These are phyloP conservation scores for Amylostereum chailletii DNA, from an alignment of 1,284 basidiomycete genomes.

Conservation along the genomic window DNA sequence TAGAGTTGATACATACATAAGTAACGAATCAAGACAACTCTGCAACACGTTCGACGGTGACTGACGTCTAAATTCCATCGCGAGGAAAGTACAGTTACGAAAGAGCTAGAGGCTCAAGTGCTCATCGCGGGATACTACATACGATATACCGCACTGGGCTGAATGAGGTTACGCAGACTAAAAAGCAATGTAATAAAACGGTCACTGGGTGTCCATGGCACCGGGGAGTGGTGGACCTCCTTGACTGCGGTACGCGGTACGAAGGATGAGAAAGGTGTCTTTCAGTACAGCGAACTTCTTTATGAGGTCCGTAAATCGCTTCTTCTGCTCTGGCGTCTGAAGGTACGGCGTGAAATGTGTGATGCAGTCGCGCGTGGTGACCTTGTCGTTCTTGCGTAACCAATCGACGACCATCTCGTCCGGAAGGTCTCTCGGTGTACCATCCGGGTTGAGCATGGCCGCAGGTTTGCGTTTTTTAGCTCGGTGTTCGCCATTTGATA, in stretches of 20 bases:
- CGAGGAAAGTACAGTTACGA: too few species aligned
- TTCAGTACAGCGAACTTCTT: constrained; percentile 68
- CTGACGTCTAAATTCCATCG: too few species aligned
- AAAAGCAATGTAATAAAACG: too few species aligned
- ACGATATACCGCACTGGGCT: too few species aligned
- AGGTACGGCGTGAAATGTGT: constrained; percentile 69
- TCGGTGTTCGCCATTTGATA: too few species aligned
- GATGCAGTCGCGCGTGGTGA: constrained; percentile 69
- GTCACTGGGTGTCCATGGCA: constrained; percentile 8
- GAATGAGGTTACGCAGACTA: too few species aligned
- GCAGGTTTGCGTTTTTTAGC: constrained; percentile 7
- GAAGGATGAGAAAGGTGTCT: constrained; percentile 53
- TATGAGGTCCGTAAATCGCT: constrained; percentile 64
- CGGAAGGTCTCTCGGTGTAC: constrained; percentile 44
- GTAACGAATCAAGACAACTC: too few species aligned
- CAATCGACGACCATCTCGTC: constrained; percentile 62
- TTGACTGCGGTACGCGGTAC: constrained; percentile 31
- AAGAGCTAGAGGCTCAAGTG: too few species aligned
- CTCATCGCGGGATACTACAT: too few species aligned
- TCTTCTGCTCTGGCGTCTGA: constrained; percentile 59
- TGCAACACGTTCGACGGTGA: too few species aligned
- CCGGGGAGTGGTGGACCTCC: constrained; percentile 7
- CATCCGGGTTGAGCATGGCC: constrained; percentile 26
- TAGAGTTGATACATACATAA: too few species aligned
- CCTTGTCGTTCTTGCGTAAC: constrained; percentile 53